phyloP scores from a whole-genome alignment of 2,329 filamentous ascomycete species.

The Colletotrichum chrysophilum region DNA sequence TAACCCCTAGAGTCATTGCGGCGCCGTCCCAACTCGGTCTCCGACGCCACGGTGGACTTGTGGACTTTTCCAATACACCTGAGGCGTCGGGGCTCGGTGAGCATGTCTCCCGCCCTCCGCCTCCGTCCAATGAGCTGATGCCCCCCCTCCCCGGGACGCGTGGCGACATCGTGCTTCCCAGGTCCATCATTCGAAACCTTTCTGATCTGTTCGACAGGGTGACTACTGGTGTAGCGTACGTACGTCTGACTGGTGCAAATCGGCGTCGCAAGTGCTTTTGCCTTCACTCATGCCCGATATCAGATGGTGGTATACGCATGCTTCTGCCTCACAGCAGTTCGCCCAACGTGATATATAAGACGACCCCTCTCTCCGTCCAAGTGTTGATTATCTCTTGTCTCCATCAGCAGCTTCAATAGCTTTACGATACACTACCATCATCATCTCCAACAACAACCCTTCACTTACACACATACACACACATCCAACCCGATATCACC shows the following conservation, averaged over 20 bases:
- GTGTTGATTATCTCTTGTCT: background rate
- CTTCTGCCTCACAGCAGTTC: constrained; percentile 3
- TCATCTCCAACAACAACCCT: background rate
- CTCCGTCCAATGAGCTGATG: constrained; percentile 11
- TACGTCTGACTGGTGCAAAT: constrained; percentile 10
- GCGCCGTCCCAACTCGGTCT: background rate
- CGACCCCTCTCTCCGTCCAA: background rate
- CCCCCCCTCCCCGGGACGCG: constrained; percentile 17
- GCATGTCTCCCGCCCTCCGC: background rate
- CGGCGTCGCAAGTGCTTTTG: constrained; percentile 20
- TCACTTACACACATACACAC: background rate
- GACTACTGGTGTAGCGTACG: constrained; percentile 7
- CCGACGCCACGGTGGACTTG: background rate
- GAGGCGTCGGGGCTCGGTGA: constrained; percentile 3
- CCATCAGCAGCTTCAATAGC: constrained; percentile 6
- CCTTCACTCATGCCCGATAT: constrained; percentile 14
- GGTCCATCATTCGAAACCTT: constrained; percentile 18
- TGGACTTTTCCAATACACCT: background rate
- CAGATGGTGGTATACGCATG: constrained; percentile 16
- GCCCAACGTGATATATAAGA: background rate
- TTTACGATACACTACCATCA: background rate
- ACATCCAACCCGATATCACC: background rate
- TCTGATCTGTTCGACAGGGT: constrained; percentile 11
- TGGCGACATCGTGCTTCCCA: constrained; percentile 20
- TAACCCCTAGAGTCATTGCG: background rate